Conservation (phyloP, 2,329 filamentous ascomycete genomes). For the Hawksworthiomyces lignivorus region DNA sequence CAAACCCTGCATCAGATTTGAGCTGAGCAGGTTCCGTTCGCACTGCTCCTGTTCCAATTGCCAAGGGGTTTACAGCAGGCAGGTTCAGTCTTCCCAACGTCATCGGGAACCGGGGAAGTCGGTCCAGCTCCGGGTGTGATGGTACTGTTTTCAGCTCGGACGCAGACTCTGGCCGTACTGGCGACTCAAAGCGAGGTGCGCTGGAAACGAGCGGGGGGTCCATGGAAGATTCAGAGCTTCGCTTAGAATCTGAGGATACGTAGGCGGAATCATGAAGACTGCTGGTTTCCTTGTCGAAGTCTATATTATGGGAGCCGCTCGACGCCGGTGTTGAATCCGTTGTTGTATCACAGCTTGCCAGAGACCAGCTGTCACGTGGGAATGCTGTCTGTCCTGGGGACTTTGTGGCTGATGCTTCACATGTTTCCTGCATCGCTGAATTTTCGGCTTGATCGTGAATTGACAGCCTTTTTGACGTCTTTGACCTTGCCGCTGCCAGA, state of each 20-base stretch:
- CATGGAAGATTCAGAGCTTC: constrained; percentile 42
- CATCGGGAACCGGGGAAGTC: constrained; percentile 48
- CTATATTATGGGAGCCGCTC: no score
- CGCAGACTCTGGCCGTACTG: constrained; percentile 32
- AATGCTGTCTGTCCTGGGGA: constrained; percentile 42
- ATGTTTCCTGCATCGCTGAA: no score
- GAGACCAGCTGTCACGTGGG: no score
- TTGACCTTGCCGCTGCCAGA: no score
- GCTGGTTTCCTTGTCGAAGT: no score
- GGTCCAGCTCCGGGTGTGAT: constrained; percentile 32
- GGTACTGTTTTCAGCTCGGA: constrained; percentile 24
- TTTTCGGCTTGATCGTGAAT: no score
- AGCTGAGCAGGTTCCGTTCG: no score
- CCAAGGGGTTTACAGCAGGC: constrained; percentile 22
- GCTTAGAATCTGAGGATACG: constrained; percentile 46
- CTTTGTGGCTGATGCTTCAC: no score
- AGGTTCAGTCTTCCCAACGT: constrained; percentile 39
- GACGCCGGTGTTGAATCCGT: no score
- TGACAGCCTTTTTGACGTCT: no score
- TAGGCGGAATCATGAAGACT: constrained; percentile 46
- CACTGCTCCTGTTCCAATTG: no score
- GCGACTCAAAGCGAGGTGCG: constrained; percentile 40
- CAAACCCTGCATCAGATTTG: constrained; percentile 36
- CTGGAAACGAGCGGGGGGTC: constrained; percentile 31
- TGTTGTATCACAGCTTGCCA: no score